A percentile compares a stretch with the other conserved stretches of the same genome.
These are phyloP conservation scores for Backusella sp. DNA, from an alignment of 192 early-diverging fungal species.

Conservation along the genomic window DNA sequence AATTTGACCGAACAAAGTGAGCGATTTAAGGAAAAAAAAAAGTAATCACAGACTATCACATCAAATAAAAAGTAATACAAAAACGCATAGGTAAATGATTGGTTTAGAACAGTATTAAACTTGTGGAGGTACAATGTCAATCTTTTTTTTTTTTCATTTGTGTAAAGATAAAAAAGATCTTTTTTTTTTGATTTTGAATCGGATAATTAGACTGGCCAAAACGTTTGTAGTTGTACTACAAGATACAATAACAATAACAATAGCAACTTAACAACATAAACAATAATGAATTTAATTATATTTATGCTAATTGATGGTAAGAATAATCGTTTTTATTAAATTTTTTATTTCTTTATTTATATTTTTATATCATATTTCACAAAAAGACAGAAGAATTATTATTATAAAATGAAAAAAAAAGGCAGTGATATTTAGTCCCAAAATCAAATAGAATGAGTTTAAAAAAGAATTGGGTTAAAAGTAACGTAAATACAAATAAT, in stretches of 20 bases:
- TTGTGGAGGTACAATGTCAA: conserved; percentile 1
- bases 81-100: background rate
- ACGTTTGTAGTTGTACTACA: background rate
- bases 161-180: background rate
- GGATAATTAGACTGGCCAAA: background rate
- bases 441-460: background rate
- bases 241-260: background rate
- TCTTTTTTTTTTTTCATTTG: background rate
- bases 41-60: background rate
- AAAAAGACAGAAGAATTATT: background rate
- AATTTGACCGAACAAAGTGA: background rate
- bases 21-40: background rate
- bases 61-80: background rate
- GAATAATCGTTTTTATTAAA: background rate
- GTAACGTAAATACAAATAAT: background rate
- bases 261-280: background rate
- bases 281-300: background rate
- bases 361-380: background rate
- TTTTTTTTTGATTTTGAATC: background rate
- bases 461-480: background rate
- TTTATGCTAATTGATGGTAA: background rate
- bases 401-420: background rate
- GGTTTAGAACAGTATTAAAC: background rate
- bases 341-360: background rate
- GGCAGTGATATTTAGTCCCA: background rate